phyloP scores from a whole-genome alignment of 352 stramenopile species.

The Phytophthora europaea region DNA sequence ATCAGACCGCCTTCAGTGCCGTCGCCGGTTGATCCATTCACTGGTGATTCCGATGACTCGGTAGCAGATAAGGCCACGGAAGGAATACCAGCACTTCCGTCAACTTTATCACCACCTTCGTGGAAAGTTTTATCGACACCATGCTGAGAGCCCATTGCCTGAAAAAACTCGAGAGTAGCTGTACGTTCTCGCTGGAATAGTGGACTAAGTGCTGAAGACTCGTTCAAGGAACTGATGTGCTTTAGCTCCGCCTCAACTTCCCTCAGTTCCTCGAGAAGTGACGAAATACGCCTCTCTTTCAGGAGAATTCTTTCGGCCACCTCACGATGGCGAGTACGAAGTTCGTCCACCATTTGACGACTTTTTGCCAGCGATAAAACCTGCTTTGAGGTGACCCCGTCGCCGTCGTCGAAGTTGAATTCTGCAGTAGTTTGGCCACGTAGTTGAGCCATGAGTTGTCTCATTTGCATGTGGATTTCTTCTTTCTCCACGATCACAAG shows the following conservation, averaged over 20 bases:
- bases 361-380: slow-evolving; percentile 49
- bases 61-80: slow-evolving; percentile 7
- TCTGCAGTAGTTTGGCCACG: slow-evolving; percentile 24
- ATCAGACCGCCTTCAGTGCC: slow-evolving; percentile 5
- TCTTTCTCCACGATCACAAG: slow-evolving; percentile 82
- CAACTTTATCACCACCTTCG: not conserved
- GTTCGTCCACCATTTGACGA: slow-evolving; percentile 51
- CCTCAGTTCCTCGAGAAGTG: slow-evolving; percentile 65
- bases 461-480: slow-evolving; percentile 81
- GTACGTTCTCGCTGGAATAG: slow-evolving; percentile 39
- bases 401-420: not conserved
- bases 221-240: slow-evolving; percentile 56
- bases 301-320: slow-evolving; percentile 58
- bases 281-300: slow-evolving; percentile 61
- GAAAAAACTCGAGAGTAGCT: slow-evolving; percentile 40
- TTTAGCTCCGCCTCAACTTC: slow-evolving; percentile 67
- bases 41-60: slow-evolving; percentile 5
- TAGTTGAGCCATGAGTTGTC: slow-evolving; percentile 56
- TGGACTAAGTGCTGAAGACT: slow-evolving; percentile 30
- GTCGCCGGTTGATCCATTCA: slow-evolving; percentile 6
- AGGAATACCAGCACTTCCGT: not conserved
- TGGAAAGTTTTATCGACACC: not conserved
- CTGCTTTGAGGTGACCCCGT: slow-evolving; percentile 21
- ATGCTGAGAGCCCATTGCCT: slow-evolving; percentile 14
- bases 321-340: slow-evolving; percentile 54